Evolutionary conservation across 2,329 filamentous ascomycete genomes (phyloP), one percentile per base, ranked within the genome.

Genomic region (Sordariomycetes sp.): DNA sequence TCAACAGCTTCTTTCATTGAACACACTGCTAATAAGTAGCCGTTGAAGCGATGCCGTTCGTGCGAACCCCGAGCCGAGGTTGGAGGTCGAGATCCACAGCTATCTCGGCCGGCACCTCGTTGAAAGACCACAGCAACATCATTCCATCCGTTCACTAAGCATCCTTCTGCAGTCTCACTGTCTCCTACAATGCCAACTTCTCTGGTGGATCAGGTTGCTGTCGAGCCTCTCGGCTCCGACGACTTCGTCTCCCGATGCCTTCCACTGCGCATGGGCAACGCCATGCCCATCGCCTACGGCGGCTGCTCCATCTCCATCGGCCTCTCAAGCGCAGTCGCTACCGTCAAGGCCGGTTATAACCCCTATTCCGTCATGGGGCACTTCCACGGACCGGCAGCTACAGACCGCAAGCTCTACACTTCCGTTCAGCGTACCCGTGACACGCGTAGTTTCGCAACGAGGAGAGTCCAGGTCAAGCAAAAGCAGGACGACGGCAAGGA

Each of bases 361-460:
- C 48, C 70, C 4, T 70, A 70, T 43, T 66, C 65, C 1, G 43
- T 64, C 0, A 42, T 63, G 0, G 68, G 68, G 1, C 55, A 66
- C 36, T 72, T 60, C 32, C 57, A 66, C 1, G 63, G 67, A 3
- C 66, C 68, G 2, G 58, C 64, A 3, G 47, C 54, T 14, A 62
- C 51, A 1, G 57, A 62, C 18, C 49, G 54, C 15, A 56, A 55
- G 12, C 39, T 70, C 2, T 43, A 44, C 23, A 58, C 55, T 33
- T 51, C 41, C 4, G 59, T 67, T 2, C 47, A 49, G 14, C 42
- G 40, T 12, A 51, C 58, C 3, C 55, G 68, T 10, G 57, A 63
- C 32, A 70, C 68, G 2, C 53, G 59, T 11, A 63, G 63, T 1
- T 72, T 72, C 35, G 58, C 59, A 3, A 71, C 67, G 1, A 53